Conservation (phyloP, 2,329 filamentous ascomycete species). For the Talaromyces islandicus region DNA sequence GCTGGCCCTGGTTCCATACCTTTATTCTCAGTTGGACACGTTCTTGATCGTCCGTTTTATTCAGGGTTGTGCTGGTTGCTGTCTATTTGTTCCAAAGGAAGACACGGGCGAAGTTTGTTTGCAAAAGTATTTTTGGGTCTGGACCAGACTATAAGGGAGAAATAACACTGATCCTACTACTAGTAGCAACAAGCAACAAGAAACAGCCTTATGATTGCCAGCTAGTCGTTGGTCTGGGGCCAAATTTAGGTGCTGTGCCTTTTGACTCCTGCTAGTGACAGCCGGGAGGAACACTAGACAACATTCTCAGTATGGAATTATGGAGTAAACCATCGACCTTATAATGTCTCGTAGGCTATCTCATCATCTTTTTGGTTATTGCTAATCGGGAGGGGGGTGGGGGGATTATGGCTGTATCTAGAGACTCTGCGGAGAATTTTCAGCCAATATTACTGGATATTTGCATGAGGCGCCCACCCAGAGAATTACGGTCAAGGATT, state of each 20-base stretch:
- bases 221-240: not conserved
- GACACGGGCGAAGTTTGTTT: not conserved
- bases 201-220: not conserved
- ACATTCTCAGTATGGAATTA: too few species aligned
- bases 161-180: not conserved
- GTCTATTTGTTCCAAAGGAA: not conserved
- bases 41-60: not conserved
- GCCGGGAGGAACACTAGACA: too few species aligned
- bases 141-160: not conserved
- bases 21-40: not conserved
- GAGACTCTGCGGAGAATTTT: not conserved
- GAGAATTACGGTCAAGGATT: too few species aligned
- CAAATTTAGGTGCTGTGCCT: not conserved
- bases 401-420: too few species aligned
- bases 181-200: not conserved
- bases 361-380: not conserved
- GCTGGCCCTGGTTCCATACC: not conserved
- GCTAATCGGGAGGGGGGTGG: too few species aligned
- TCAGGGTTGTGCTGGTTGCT: not conserved
- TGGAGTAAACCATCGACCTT: too few species aligned
- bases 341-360: too few species aligned
- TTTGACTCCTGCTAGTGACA: not conserved
- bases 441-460: not conserved
- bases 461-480: not conserved
- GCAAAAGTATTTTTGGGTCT: not conserved